Base-by-base conservation (phyloP, 176 grass and related monocot genomes). In the Cocos nucifera region DNA sequence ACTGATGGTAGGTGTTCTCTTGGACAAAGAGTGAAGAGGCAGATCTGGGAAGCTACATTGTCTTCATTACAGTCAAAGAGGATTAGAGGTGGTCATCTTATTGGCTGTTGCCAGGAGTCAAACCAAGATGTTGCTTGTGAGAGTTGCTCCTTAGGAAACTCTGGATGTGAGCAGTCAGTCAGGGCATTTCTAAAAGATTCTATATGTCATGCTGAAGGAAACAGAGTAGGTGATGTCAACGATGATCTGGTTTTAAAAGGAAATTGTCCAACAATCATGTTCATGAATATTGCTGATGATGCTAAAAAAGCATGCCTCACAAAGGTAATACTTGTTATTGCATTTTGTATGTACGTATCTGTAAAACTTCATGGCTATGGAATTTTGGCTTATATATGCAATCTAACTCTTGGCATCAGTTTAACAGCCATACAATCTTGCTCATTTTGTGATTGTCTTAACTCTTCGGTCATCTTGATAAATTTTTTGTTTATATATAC, bases 221-320 rank as follows among this genome's bases (percentile, higher is more conserved):
- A 66, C 24, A 65, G 70, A 25, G 49, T 66, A 81, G 69, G 21
- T 50, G 65, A 75, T 56, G 62, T 39, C 22, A 73, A 66, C 23
- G 57, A 21, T 5, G 8, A 57, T 69, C 50, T 17, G 61, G 35
- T 30, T 54, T 64, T 58, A 22, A 49, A 30, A 24, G 53, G 51
- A 83, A 78, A 27, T 55, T 73, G 19, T 51, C 79, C 67, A 65
- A 76, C 50, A 59, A 74, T 95, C 63, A 89, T 95, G 85, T 79
- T 95, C 61, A 95, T 95, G 90, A 86, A 89, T 70, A 89, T 89
- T 73, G 79, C 82, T 19, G 79, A 95, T 54, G 82, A 95, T 75
- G 58, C 58, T 53, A 95, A 95, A 70, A 95, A 86, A 73, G 53
- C 64, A 62, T 67, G 66, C 52, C 82, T 95, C 63, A 81, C 82